A percentile compares a stretch with the other conserved stretches of the same genome.
These are phyloP conservation scores for Cercospora sojina DNA, from an alignment of 2,329 filamentous ascomycete genomes.

Conservation along the genomic window DNA sequence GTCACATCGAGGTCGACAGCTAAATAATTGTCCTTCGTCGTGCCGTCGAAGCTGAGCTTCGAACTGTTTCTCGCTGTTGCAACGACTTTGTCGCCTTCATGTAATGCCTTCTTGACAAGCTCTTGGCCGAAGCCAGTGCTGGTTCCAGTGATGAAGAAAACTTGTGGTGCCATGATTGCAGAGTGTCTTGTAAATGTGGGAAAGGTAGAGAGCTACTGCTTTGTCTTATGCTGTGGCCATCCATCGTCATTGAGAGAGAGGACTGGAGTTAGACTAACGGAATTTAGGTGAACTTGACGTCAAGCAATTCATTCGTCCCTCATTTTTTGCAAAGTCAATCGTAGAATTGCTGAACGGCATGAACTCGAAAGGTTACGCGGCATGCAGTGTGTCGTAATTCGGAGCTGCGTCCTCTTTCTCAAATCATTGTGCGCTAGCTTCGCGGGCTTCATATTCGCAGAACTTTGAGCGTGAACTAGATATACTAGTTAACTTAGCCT, in stretches of 20 bases:
- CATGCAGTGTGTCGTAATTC: not conserved
- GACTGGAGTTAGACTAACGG: slow-evolving; percentile 1
- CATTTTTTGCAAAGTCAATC: not conserved
- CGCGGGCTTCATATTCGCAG: not conserved
- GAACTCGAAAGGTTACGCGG: not conserved
- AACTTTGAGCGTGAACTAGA: not conserved
- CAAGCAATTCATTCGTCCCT: not conserved
- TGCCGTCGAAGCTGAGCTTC: slow-evolving; percentile 42
- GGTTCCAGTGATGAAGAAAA: slow-evolving; percentile 51
- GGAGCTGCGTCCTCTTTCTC: not conserved
- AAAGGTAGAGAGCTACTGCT: not conserved
- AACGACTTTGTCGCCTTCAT: slow-evolving; percentile 46
- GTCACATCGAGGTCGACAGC: slow-evolving; percentile 56
- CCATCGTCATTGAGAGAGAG: not conserved
- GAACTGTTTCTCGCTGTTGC: slow-evolving; percentile 49
- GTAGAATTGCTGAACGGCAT: not conserved
- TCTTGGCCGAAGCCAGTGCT: slow-evolving; percentile 50
- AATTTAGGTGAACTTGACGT: not conserved
- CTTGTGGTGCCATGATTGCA: slow-evolving; percentile 42
- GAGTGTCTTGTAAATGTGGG: not conserved
- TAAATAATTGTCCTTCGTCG: slow-evolving; percentile 51
- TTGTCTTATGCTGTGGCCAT: not conserved
- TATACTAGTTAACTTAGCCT: no score
- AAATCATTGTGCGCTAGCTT: not conserved
- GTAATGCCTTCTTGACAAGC: slow-evolving; percentile 45